Evolutionary conservation across 2,329 filamentous ascomycete species (phyloP).

Genomic region (Diplodia intermedia): DNA sequence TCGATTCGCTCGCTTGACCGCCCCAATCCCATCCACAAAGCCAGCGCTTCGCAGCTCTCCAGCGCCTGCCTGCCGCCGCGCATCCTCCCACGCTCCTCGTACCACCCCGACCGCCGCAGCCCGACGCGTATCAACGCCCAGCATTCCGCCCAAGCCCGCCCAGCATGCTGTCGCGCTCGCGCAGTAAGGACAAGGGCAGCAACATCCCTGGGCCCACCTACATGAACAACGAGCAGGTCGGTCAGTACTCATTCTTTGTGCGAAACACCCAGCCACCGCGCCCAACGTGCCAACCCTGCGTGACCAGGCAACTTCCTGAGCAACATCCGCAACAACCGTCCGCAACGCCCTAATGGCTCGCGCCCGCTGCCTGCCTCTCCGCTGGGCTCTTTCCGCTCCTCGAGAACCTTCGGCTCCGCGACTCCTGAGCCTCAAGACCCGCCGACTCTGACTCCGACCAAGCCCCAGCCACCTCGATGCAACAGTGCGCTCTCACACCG

Average conservation of each 20-base stretch:
- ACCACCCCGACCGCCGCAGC: background rate
- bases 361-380: constrained; percentile 66
- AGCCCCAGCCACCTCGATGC: constrained; percentile 24
- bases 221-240: constrained; percentile 49
- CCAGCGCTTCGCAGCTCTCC: background rate
- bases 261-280: background rate
- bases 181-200: constrained; percentile 45
- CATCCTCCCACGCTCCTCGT: background rate
- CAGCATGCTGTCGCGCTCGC: constrained; percentile 42
- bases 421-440: constrained; percentile 38
- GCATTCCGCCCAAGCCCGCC: constrained; percentile 33
- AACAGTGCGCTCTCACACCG: constrained; percentile 31
- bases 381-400: constrained; percentile 39
- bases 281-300: constrained; percentile 30
- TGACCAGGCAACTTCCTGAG: constrained; percentile 71
- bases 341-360: constrained; percentile 72
- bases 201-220: constrained; percentile 46
- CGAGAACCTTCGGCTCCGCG: constrained; percentile 36
- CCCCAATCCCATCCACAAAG: constrained; percentile 7
- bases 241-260: constrained; percentile 40
- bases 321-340: constrained; percentile 72
- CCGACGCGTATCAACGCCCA: background rate
- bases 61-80: background rate
- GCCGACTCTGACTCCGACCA: constrained; percentile 36
- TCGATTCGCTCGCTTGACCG: constrained; percentile 27